Evolutionary conservation across 495 filamentous ascomycete species (phyloP).

Genomic region (Penicilliopsis zonata): DNA sequence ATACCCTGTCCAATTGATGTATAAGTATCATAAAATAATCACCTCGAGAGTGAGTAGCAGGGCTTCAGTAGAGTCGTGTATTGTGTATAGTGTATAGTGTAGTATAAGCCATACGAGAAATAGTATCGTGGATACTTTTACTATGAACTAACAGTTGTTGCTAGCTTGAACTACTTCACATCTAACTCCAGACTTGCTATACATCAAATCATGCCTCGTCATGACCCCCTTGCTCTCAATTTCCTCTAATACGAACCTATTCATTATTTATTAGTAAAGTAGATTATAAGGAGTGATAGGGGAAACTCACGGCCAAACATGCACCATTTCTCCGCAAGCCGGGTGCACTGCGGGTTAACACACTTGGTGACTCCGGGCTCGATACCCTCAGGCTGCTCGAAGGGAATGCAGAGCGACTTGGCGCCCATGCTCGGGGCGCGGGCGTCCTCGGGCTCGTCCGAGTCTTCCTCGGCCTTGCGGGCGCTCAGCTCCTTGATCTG

Average conservation of each 20-base stretch:
- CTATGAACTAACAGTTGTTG: no score
- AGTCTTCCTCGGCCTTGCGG: conserved; percentile 52
- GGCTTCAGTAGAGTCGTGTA: no score
- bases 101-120: no score
- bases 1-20: no score
- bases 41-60: no score
- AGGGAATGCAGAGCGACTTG: conserved; percentile 95
- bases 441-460: conserved; percentile 59
- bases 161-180: no score
- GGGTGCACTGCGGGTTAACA: conserved; percentile 69
- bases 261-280: conserved; percentile 2
- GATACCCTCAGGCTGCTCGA: conserved; percentile 81
- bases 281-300: background rate
- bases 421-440: conserved; percentile 90
- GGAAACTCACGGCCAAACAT: conserved; percentile 61
- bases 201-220: no score
- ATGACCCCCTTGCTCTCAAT: no score
- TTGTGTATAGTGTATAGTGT: no score
- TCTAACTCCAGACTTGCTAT: no score
- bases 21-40: no score
- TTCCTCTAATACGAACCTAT: conserved; percentile 25
- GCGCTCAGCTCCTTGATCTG: conserved; percentile 83
- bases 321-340: conserved; percentile 65
- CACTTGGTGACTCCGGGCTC: conserved; percentile 76
- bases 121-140: no score